phyloP scores from a whole-genome alignment of 495 filamentous ascomycete species.

The Penicillium coffeae region DNA sequence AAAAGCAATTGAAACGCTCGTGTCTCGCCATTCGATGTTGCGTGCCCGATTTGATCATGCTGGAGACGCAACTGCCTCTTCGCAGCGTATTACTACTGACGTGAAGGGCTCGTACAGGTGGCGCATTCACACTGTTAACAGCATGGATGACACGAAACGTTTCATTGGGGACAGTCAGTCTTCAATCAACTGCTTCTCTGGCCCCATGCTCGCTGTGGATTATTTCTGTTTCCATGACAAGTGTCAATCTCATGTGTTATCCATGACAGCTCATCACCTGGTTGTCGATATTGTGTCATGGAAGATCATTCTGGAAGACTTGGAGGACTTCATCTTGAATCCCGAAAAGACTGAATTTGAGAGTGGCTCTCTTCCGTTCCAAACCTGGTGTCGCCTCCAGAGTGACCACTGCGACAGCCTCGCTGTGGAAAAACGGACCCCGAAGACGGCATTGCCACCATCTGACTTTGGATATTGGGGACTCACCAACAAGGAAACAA shows the following conservation, averaged over 20 bases:
- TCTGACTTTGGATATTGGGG: conserved; percentile 50
- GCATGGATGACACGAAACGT: conserved; percentile 25
- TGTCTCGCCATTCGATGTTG: conserved; percentile 70
- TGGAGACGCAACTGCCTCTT: conserved; percentile 19
- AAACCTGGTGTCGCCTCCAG: conserved; percentile 56
- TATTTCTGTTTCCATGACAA: conserved; percentile 46
- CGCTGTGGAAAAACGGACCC: conserved; percentile 23
- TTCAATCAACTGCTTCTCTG: conserved; percentile 40
- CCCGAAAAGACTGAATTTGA: conserved; percentile 30
- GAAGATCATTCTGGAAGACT: conserved; percentile 62
- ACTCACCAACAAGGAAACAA: conserved; percentile 39
- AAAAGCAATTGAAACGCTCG: conserved; percentile 53
- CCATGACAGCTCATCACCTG: conserved; percentile 63
- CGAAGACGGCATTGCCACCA: conserved; percentile 21
- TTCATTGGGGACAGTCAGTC: conserved; percentile 38
- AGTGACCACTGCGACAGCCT: conserved; percentile 33
- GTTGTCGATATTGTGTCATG: conserved; percentile 70
- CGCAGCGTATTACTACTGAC: conserved; percentile 37
- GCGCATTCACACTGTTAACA: conserved; percentile 16
- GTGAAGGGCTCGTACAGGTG: conserved; percentile 38
- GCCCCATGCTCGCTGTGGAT: conserved; percentile 42
- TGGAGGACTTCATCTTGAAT: conserved; percentile 58
- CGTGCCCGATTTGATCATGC: conserved; percentile 55
- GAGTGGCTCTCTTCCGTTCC: conserved; percentile 52
- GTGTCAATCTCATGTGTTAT: conserved; percentile 45